These are phyloP conservation scores for Phytophthora niederhauseri DNA, from an alignment of 352 stramenopile genomes.

Conservation along the genomic window DNA sequence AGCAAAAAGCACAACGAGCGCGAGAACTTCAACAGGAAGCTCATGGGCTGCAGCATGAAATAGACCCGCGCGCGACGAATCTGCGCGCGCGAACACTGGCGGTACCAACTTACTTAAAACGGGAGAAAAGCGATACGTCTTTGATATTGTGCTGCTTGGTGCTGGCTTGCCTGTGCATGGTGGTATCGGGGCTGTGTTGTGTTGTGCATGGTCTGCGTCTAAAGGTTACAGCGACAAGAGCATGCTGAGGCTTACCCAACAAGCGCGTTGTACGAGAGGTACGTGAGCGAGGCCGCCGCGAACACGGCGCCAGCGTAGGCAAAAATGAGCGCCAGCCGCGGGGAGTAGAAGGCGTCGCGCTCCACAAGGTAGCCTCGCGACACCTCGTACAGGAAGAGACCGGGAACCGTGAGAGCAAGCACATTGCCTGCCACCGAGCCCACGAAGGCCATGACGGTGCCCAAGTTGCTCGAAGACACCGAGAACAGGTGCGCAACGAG, in stretches of 20 bases:
- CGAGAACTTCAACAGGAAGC: constrained; percentile 79
- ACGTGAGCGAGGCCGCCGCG: constrained; percentile 69
- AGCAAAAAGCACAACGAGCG: constrained; percentile 78
- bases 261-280: constrained; percentile 67
- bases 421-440: constrained; percentile 75
- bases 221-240: constrained; percentile 26
- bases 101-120: constrained; percentile 39
- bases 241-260: constrained; percentile 28
- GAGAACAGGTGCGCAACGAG: constrained; percentile 65
- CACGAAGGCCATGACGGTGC: constrained; percentile 80
- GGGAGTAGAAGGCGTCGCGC: constrained; percentile 56
- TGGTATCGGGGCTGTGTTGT: neutral
- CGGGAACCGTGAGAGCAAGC: constrained; percentile 71
- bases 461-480: constrained; percentile 65
- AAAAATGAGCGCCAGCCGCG: constrained; percentile 55
- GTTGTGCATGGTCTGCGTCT: constrained; percentile 11
- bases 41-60: constrained; percentile 76
- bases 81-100: constrained; percentile 11
- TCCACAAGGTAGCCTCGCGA: constrained; percentile 61
- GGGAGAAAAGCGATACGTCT: constrained; percentile 30
- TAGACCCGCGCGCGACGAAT: constrained; percentile 37
- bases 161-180: neutral
- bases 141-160: constrained; percentile 40
- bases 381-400: constrained; percentile 80
- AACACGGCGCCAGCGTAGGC: constrained; percentile 57